Percentiles rank a stretch among this genome's conserved stretches.
These are phyloP conservation scores for Alternaria ventricosa DNA, from an alignment of 2,329 filamentous ascomycete species.

Conservation along the genomic window DNA sequence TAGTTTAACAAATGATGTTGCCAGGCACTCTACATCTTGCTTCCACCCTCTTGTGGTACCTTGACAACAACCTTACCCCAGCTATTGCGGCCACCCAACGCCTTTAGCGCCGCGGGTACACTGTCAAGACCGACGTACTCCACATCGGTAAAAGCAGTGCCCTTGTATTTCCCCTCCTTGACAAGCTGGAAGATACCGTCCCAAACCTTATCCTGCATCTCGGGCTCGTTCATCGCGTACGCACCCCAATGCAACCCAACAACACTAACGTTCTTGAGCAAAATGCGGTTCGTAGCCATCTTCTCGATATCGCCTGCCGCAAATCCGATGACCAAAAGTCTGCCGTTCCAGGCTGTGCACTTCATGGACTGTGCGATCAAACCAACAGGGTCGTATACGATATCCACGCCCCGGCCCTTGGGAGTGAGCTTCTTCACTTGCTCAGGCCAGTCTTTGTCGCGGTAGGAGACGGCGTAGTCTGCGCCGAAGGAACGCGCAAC, in stretches of 20 bases:
- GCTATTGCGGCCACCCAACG: conserved; percentile 79
- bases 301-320: conserved; percentile 88
- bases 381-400: conserved; percentile 94
- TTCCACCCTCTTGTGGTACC: conserved; percentile 66
- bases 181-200: conserved; percentile 80
- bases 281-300: conserved; percentile 87
- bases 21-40: conserved; percentile 38
- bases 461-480: conserved; percentile 82
- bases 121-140: conserved; percentile 83
- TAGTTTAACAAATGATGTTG: background rate
- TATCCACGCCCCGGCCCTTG: conserved; percentile 77
- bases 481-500: conserved; percentile 83
- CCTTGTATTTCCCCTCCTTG: conserved; percentile 75
- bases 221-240: conserved; percentile 75
- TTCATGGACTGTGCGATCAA: conserved; percentile 87
- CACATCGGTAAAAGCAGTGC: conserved; percentile 82
- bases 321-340: conserved; percentile 87
- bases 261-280: conserved; percentile 91
- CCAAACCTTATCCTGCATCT: conserved; percentile 78
- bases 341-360: conserved; percentile 91
- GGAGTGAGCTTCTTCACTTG: conserved; percentile 80
- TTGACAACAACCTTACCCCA: conserved; percentile 98
- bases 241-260: conserved; percentile 93
- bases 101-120: conserved; percentile 76
- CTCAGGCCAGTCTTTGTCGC: conserved; percentile 66